phyloP scores from a whole-genome alignment of 1,284 basidiomycete genomes.

The Athelia sp. region DNA sequence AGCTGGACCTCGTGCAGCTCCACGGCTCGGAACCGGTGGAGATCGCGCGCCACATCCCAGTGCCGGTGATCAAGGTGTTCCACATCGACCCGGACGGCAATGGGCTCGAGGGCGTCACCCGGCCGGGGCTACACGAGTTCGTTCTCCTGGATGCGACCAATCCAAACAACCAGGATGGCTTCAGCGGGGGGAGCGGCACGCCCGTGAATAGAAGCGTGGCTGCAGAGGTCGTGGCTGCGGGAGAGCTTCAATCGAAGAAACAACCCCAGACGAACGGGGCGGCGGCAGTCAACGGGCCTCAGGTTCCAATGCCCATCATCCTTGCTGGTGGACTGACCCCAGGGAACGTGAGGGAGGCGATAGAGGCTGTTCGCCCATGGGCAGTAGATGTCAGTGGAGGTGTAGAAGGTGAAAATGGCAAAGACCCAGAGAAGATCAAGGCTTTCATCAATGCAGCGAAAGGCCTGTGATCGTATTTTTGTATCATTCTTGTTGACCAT shows the following conservation, averaged over 20 bases:
- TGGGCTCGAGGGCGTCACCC: slow-evolving; percentile 53
- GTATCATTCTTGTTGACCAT: no score
- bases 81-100: slow-evolving; percentile 53
- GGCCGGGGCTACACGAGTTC: slow-evolving; percentile 73
- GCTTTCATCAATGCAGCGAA: slow-evolving; percentile 68
- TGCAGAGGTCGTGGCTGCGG: slow-evolving; percentile 55
- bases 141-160: slow-evolving; percentile 77
- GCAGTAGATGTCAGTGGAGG: slow-evolving; percentile 91
- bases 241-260: slow-evolving; percentile 46
- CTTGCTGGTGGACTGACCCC: slow-evolving; percentile 84
- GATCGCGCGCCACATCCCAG: slow-evolving; percentile 61
- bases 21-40: slow-evolving; percentile 67
- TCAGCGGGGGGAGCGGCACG: slow-evolving; percentile 76
- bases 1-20: slow-evolving; percentile 67
- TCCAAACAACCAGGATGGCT: slow-evolving; percentile 34
- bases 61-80: slow-evolving; percentile 78
- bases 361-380: slow-evolving; percentile 73
- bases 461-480: slow-evolving; percentile 12
- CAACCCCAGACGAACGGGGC: no score
- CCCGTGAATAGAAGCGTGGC: slow-evolving; percentile 80
- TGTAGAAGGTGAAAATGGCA: slow-evolving; percentile 71
- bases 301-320: slow-evolving; percentile 64
- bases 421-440: slow-evolving; percentile 71
- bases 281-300: slow-evolving; percentile 5
- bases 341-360: slow-evolving; percentile 68